These are phyloP conservation scores for Penicillium diatomitis DNA, from an alignment of 495 filamentous ascomycete species.

Conservation along the genomic window DNA sequence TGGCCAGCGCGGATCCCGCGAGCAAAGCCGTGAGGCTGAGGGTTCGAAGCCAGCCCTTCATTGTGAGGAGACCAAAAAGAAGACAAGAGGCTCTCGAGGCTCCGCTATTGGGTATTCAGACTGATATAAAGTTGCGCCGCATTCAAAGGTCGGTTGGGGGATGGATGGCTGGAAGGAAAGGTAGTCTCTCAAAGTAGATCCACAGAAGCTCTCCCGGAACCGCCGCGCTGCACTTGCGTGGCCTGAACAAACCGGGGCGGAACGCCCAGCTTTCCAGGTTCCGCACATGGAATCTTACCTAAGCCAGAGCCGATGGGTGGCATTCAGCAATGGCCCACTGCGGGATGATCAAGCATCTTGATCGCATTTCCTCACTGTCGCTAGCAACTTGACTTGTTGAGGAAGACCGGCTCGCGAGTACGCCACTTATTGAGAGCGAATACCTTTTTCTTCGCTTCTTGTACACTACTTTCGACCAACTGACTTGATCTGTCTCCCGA, in stretches of 20 bases:
- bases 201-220: slow-evolving; percentile 8
- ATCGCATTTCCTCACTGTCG: too few relatives aligned
- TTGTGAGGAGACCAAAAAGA: slow-evolving; percentile 17
- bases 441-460: not conserved
- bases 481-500: too few relatives aligned
- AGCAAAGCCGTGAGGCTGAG: slow-evolving; percentile 40
- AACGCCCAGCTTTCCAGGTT: too few relatives aligned
- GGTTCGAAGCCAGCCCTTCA: slow-evolving; percentile 46
- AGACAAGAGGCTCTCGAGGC: slow-evolving; percentile 21
- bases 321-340: too few relatives aligned
- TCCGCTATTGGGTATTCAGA: slow-evolving; percentile 14
- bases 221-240: slow-evolving; percentile 15
- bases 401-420: too few relatives aligned
- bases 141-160: slow-evolving; percentile 7
- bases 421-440: too few relatives aligned
- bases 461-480: not conserved
- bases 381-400: too few relatives aligned
- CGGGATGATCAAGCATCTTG: too few relatives aligned
- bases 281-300: slow-evolving; percentile 27
- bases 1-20: slow-evolving; percentile 46
- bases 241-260: slow-evolving; percentile 24
- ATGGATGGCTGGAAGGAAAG: slow-evolving; percentile 4
- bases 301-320: slow-evolving; percentile 9
- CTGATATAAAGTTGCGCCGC: slow-evolving; percentile 4
- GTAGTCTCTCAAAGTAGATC: slow-evolving; percentile 1